Conservation (phyloP, 495 filamentous ascomycete species). For the Podospora tetraspora region DNA sequence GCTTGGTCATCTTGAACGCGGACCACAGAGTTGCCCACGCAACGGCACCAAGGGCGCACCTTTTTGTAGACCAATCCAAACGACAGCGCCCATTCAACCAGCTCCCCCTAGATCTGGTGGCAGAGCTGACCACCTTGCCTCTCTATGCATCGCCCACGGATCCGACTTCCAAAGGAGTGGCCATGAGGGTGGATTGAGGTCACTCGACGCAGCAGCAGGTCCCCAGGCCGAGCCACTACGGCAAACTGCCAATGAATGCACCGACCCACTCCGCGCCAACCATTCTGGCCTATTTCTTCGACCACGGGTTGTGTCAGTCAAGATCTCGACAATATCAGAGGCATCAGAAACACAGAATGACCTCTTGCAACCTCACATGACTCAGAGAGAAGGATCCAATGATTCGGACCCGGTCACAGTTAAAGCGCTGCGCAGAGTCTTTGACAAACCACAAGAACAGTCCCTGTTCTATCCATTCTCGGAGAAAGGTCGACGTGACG, state of each 20-base stretch:
- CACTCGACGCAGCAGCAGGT: background rate
- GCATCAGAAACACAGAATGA: background rate
- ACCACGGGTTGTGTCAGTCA: constrained; percentile 17
- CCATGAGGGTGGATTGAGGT: background rate
- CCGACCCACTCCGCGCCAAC: background rate
- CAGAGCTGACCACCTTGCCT: background rate
- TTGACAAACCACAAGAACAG: constrained; percentile 3
- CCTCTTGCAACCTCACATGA: background rate
- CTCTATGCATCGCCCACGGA: background rate
- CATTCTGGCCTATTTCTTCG: background rate
- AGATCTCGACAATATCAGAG: constrained; percentile 7
- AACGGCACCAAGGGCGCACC: background rate
- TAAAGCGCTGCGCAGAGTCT: background rate
- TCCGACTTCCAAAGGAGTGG: background rate
- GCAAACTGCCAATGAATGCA: background rate
- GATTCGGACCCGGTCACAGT: background rate
- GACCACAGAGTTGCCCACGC: constrained; percentile 2
- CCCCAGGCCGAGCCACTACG: background rate
- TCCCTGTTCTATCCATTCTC: constrained; percentile 15
- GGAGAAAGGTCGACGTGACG: constrained; percentile 9
- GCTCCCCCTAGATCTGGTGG: background rate
- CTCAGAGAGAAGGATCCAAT: background rate
- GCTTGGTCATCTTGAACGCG: background rate
- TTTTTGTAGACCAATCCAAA: background rate
- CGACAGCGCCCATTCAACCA: background rate